Percentiles rank a stretch among this genome's conserved stretches.
Conservation (phyloP, 495 filamentous ascomycete species). For the Penicillium soppii region DNA sequence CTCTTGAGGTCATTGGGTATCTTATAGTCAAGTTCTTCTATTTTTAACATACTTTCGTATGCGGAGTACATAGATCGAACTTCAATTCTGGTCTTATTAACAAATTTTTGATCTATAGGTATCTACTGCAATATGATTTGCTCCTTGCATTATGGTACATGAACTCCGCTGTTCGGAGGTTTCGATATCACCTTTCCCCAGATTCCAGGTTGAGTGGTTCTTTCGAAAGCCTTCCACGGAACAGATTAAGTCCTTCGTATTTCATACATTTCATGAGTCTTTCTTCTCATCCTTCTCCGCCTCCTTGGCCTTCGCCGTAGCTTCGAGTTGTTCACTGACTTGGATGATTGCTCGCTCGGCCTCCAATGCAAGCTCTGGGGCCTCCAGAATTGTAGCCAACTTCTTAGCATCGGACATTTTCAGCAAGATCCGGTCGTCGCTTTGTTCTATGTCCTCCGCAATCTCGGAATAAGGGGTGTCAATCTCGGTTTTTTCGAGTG, state of each 20-base stretch:
- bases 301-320: slow-evolving; percentile 39
- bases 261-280: slow-evolving; percentile 21
- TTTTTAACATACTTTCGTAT: not conserved
- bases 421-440: slow-evolving; percentile 59
- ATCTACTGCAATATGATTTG: not conserved
- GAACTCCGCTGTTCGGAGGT: not conserved
- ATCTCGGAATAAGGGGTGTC: slow-evolving; percentile 32
- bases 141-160: not conserved
- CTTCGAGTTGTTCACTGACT: slow-evolving; percentile 65
- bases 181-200: not conserved
- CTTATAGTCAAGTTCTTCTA: not conserved
- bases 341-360: slow-evolving; percentile 87
- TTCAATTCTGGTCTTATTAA: not conserved
- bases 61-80: too few relatives aligned
- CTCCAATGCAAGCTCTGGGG: slow-evolving; percentile 84
- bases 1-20: slow-evolving; percentile 21
- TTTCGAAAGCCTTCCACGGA: not conserved
- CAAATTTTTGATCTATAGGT: not conserved
- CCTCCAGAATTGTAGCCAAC: slow-evolving; percentile 67
- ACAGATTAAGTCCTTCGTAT: not conserved
- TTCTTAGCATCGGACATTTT: slow-evolving; percentile 56
- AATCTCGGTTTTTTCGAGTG: slow-evolving; percentile 14
- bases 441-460: slow-evolving; percentile 43
- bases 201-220: not conserved
- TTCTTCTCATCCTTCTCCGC: slow-evolving; percentile 29